These are phyloP conservation scores for Coprinopsis cinerea DNA, from an alignment of 768 basidiomycete species.

Conservation along the genomic window DNA sequence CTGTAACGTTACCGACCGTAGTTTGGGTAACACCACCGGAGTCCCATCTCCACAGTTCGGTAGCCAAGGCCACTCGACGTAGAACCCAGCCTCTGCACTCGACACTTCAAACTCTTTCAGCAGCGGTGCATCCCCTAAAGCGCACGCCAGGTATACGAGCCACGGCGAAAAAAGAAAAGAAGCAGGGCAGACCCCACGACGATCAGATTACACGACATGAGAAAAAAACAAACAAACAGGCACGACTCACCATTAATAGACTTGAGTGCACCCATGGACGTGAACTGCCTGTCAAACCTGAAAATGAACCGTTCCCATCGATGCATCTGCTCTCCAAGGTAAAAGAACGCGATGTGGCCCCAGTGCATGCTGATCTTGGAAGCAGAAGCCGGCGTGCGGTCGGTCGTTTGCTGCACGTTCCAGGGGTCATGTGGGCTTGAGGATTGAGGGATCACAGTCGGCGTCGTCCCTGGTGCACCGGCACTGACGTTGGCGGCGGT, in stretches of 20 bases:
- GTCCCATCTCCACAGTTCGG: slow-evolving; percentile 40
- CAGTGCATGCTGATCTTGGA: slow-evolving; percentile 54
- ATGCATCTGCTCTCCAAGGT: slow-evolving; percentile 74
- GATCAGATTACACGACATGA: slow-evolving; percentile 6
- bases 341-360: slow-evolving; percentile 78
- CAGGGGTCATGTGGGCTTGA: slow-evolving; percentile 24
- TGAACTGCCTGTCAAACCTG: slow-evolving; percentile 70
- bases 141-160: no score
- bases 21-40: slow-evolving; percentile 35
- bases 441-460: slow-evolving; percentile 44
- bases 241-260: slow-evolving; percentile 55
- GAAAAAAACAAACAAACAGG: slow-evolving; percentile 5
- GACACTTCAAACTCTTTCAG: slow-evolving; percentile 75
- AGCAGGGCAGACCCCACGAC: neutral
- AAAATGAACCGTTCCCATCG: slow-evolving; percentile 81
- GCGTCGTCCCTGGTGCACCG: slow-evolving; percentile 22
- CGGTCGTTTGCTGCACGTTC: slow-evolving; percentile 21
- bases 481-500: slow-evolving; percentile 22
- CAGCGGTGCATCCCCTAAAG: slow-evolving; percentile 65
- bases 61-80: slow-evolving; percentile 71
- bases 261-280: slow-evolving; percentile 68
- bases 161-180: neutral
- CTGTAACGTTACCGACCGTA: slow-evolving; percentile 58
- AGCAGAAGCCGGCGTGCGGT: slow-evolving; percentile 13
- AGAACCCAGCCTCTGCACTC: slow-evolving; percentile 56